Percentiles rank a stretch among this genome's conserved stretches.
Evolutionary conservation across 257 asterid genomes (phyloP).

Genomic region (Ilex aquifolium): DNA sequence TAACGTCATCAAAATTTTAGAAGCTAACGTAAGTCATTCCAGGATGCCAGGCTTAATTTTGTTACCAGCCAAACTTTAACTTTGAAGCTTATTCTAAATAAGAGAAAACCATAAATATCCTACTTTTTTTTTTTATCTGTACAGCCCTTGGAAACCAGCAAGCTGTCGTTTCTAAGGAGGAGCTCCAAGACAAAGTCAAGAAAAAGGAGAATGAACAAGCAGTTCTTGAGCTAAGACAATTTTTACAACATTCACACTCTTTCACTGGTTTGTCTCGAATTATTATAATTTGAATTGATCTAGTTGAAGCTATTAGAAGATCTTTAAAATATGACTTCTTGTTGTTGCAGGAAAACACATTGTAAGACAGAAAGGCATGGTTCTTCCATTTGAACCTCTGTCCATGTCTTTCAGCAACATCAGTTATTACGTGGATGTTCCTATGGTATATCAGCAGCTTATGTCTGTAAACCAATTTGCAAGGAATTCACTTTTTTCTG

Average conservation of each 20-base stretch:
- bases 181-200: constrained; percentile 23
- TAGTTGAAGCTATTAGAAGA: too few species aligned
- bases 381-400: constrained; percentile 86
- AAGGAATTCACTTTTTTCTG: neutral
- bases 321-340: neutral
- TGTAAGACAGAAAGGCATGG: constrained; percentile 61
- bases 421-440: constrained; percentile 75
- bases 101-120: too few species aligned
- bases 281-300: too few species aligned
- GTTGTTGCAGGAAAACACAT: constrained; percentile 35
- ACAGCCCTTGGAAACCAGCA: constrained; percentile 72
- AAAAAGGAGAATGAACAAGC: constrained; percentile 29
- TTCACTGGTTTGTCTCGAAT: constrained; percentile 31
- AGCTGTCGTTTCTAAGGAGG: constrained; percentile 41
- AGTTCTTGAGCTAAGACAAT: constrained; percentile 45
- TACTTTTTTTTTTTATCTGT: neutral
- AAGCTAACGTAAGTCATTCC: too few species aligned
- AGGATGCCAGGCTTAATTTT: too few species aligned
- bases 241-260: constrained; percentile 57
- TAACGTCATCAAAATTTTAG: too few species aligned
- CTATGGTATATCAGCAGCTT: constrained; percentile 46
- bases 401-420: constrained; percentile 74
- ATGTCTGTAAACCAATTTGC: too few species aligned
- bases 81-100: too few species aligned
- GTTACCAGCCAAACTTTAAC: too few species aligned